Percentiles rank a stretch among this genome's conserved stretches.
phyloP scores from a whole-genome alignment of 2,329 filamentous ascomycete genomes.

The Hymenoscyphus repandus region DNA sequence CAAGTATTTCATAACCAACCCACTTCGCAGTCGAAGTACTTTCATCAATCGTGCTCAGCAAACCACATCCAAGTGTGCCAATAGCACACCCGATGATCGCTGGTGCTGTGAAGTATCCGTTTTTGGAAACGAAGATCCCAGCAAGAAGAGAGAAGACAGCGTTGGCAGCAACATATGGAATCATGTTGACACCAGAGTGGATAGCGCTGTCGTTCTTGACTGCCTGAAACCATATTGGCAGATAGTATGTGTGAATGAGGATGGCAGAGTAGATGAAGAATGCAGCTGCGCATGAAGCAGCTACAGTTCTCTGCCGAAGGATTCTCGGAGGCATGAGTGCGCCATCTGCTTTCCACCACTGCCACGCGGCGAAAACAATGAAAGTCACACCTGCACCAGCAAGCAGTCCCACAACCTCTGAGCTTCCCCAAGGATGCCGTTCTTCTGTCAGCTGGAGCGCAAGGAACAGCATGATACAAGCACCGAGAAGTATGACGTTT shows the following conservation, averaged over 20 bases:
- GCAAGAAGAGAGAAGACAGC: constrained; percentile 29
- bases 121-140: constrained; percentile 28
- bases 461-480: constrained; percentile 35
- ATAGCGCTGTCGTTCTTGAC: constrained; percentile 16
- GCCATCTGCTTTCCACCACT: constrained; percentile 37
- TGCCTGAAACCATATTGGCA: constrained; percentile 27
- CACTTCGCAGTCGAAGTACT: constrained; percentile 38
- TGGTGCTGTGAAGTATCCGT: constrained; percentile 30
- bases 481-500: constrained; percentile 38
- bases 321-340: constrained; percentile 43
- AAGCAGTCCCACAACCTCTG: constrained; percentile 31
- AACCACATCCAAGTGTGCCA: constrained; percentile 17
- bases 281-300: constrained; percentile 21
- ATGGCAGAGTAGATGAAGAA: constrained; percentile 25
- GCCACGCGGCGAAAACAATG: constrained; percentile 28
- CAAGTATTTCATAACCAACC: constrained; percentile 40
- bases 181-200: constrained; percentile 20
- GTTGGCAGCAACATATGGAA: constrained; percentile 22
- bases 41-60: constrained; percentile 32
- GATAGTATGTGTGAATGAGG: constrained; percentile 32
- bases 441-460: constrained; percentile 42
- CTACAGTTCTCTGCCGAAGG: constrained; percentile 33
- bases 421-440: constrained; percentile 22
- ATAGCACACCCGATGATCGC: constrained; percentile 19
- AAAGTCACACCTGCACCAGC: constrained; percentile 23